These are phyloP conservation scores for Nigrograna mackinnonii DNA, from an alignment of 2,329 filamentous ascomycete genomes.

Conservation along the genomic window DNA sequence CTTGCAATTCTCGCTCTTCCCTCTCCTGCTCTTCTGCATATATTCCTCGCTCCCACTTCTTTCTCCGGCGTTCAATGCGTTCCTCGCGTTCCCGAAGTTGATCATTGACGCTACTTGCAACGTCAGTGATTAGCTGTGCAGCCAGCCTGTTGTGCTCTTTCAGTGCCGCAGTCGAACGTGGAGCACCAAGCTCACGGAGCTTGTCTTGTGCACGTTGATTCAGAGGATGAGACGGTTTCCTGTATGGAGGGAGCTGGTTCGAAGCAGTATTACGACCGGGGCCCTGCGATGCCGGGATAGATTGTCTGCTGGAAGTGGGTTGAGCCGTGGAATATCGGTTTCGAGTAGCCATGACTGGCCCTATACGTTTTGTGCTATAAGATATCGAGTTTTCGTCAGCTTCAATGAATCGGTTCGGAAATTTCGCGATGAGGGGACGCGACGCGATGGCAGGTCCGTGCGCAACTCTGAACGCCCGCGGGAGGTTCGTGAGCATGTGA, in stretches of 20 bases:
- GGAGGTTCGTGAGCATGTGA: too few species aligned
- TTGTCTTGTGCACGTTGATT: constrained; percentile 49
- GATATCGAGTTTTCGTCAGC: too few species aligned
- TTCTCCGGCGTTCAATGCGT: constrained; percentile 37
- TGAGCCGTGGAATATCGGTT: too few species aligned
- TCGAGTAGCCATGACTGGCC: too few species aligned
- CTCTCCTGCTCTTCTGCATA: constrained; percentile 43
- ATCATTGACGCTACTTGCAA: constrained; percentile 61
- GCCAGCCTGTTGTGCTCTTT: constrained; percentile 54
- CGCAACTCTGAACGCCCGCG: too few species aligned
- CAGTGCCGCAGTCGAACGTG: constrained; percentile 47
- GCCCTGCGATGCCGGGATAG: too few species aligned
- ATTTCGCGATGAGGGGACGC: too few species aligned
- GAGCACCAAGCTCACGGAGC: constrained; percentile 50
- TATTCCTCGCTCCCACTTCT: constrained; percentile 38
- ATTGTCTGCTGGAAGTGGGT: too few species aligned
- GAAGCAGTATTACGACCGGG: too few species aligned
- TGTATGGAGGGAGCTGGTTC: constrained; percentile 46
- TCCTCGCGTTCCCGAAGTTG: constrained; percentile 46
- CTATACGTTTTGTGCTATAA: too few species aligned
- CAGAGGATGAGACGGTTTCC: constrained; percentile 54
- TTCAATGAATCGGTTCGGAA: too few species aligned
- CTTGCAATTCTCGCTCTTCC: constrained; percentile 41
- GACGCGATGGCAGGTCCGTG: too few species aligned
- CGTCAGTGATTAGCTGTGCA: constrained; percentile 49